These are phyloP conservation scores for Moelleriella libera DNA, from an alignment of 2,329 filamentous ascomycete species.

Conservation along the genomic window DNA sequence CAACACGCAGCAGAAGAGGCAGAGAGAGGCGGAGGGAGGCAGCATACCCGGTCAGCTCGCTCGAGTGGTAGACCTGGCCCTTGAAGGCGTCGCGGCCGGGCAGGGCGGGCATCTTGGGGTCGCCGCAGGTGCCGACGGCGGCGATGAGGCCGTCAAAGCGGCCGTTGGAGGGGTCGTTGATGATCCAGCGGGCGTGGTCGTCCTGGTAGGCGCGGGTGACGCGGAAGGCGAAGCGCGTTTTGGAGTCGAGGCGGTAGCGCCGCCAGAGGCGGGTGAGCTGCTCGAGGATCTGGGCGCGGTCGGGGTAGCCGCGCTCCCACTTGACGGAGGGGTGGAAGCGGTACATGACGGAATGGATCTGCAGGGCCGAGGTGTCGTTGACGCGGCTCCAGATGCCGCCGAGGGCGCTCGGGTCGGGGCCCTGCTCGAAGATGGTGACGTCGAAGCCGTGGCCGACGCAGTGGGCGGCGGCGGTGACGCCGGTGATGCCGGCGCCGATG, in stretches of 20 bases:
- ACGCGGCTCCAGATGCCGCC: conserved; percentile 70
- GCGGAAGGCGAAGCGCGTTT: conserved; percentile 57
- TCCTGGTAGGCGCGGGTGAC: conserved; percentile 60
- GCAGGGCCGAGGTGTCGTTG: conserved; percentile 68
- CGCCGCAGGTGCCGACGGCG: conserved; percentile 68
- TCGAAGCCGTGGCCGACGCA: conserved; percentile 79
- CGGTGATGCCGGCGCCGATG: conserved; percentile 57
- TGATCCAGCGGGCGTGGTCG: conserved; percentile 55
- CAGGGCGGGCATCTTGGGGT: conserved; percentile 58
- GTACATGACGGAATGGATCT: conserved; percentile 81
- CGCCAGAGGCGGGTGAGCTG: conserved; percentile 64
- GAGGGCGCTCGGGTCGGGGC: conserved; percentile 42
- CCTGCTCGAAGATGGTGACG: conserved; percentile 64
- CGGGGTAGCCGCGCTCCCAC: conserved; percentile 65
- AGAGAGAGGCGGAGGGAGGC: not conserved
- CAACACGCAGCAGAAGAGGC: not conserved
- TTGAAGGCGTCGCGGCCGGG: conserved; percentile 59
- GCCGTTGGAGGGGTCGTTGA: conserved; percentile 59
- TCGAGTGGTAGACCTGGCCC: conserved; percentile 63
- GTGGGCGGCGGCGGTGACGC: conserved; percentile 67
- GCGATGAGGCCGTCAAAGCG: conserved; percentile 68
- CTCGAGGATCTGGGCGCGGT: conserved; percentile 58
- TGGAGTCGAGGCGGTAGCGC: conserved; percentile 54
- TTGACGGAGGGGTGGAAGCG: conserved; percentile 70
- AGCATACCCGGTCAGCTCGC: conserved; percentile 49